These are phyloP conservation scores for Phymatotrichopsis omnivora DNA, from an alignment of 2,329 filamentous ascomycete genomes.

Conservation along the genomic window DNA sequence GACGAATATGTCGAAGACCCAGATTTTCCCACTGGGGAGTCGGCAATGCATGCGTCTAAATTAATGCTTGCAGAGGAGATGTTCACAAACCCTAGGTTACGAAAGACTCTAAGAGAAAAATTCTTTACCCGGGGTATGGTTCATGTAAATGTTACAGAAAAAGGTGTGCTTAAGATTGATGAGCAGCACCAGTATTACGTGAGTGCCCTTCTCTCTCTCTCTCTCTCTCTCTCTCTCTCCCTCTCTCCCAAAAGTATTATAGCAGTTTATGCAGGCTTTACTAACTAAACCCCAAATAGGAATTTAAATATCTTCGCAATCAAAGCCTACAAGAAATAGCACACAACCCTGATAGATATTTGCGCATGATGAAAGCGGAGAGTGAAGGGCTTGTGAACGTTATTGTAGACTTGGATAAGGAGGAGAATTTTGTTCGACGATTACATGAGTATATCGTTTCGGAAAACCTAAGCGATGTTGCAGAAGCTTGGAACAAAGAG, in stretches of 20 bases:
- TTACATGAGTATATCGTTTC: constrained; percentile 79
- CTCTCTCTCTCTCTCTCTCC: too few species aligned
- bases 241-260: too few species aligned
- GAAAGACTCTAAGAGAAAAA: constrained; percentile 70
- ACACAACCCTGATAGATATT: constrained; percentile 73
- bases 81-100: constrained; percentile 75
- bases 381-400: constrained; percentile 88
- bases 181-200: constrained; percentile 85
- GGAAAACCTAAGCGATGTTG: constrained; percentile 89
- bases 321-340: constrained; percentile 76
- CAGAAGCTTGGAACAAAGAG: constrained; percentile 88
- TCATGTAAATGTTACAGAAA: constrained; percentile 84
- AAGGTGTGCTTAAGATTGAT: constrained; percentile 85
- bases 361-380: constrained; percentile 96
- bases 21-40: constrained; percentile 64
- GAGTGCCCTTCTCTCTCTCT: background rate
- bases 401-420: constrained; percentile 63
- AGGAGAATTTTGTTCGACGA: constrained; percentile 63
- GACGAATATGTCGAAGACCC: constrained; percentile 62
- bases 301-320: constrained; percentile 91
- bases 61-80: constrained; percentile 88
- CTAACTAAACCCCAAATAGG: too few species aligned
- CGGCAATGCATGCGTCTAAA: constrained; percentile 69
- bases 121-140: constrained; percentile 79
- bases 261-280: too few species aligned